A percentile compares a stretch with the other conserved stretches of the same genome.
Evolutionary conservation across 179 eudicot species (phyloP).

Genomic region (Drosera spatulata): DNA sequence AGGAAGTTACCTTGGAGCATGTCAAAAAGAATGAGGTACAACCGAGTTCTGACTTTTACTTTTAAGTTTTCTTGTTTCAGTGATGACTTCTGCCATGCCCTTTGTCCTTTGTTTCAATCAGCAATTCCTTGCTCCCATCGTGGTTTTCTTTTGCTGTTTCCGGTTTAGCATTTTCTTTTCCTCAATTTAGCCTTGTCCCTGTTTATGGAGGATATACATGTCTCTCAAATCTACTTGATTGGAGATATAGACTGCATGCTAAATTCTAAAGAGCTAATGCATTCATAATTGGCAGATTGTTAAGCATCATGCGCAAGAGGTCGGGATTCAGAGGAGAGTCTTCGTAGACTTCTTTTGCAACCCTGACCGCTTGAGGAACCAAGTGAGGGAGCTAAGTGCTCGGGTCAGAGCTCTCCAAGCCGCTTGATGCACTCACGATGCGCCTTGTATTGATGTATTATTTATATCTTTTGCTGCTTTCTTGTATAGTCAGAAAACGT

Average conservation of each 20-base stretch:
- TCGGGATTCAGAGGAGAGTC: constrained; percentile 75
- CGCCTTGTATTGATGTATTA: no score
- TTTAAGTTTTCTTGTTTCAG: background rate
- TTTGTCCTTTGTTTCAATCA: no score
- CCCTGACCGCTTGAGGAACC: constrained; percentile 77
- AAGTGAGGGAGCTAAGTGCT: constrained; percentile 71
- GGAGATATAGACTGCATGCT: background rate
- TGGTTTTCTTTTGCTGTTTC: no score
- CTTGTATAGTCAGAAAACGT: no score
- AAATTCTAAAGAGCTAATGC: no score
- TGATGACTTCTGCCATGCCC: background rate
- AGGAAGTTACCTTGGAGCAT: constrained; percentile 85
- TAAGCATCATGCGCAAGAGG: constrained; percentile 80
- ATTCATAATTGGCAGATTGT: constrained; percentile 39
- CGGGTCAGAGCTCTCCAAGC: constrained; percentile 76
- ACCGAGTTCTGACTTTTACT: constrained; percentile 1
- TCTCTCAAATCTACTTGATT: background rate
- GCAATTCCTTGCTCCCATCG: no score
- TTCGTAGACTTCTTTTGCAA: constrained; percentile 90
- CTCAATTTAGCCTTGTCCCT: no score
- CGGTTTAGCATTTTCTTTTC: no score
- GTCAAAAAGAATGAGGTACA: constrained; percentile 83
- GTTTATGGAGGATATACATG: no score
- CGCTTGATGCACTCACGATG: constrained; percentile 19
- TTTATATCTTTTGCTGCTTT: no score